Conservation (phyloP, 2,329 filamentous ascomycete genomes). For the Monascus ruber region DNA sequence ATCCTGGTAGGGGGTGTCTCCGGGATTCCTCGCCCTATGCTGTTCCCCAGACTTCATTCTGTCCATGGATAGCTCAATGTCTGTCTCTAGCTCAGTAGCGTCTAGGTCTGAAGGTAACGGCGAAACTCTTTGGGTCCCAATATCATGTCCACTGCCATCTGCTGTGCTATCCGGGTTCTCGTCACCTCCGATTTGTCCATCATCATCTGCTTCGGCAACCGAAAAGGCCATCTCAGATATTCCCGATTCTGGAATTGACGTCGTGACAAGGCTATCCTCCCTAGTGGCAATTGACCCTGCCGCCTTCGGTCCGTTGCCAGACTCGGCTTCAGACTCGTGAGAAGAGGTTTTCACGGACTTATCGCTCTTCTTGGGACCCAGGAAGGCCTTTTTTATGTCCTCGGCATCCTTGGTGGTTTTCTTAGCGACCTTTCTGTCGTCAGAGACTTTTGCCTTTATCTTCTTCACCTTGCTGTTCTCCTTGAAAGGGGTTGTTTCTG, state of each 20-base stretch:
- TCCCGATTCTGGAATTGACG: neutral
- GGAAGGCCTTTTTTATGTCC: neutral
- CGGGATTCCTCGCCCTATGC: slow-evolving; percentile 50
- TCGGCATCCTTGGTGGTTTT: neutral
- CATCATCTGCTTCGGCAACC: slow-evolving; percentile 3
- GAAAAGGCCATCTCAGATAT: slow-evolving; percentile 1
- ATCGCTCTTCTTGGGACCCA: neutral
- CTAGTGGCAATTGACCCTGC: slow-evolving; percentile 3
- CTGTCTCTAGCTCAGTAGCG: slow-evolving; percentile 44
- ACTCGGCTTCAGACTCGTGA: slow-evolving; percentile 15
- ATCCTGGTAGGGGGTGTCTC: slow-evolving; percentile 46
- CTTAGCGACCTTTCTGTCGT: neutral
- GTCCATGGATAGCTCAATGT: slow-evolving; percentile 50
- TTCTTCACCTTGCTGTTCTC: neutral
- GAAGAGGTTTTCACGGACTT: neutral
- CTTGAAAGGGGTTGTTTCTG: neutral
- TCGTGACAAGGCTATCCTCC: neutral
- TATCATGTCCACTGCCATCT: slow-evolving; percentile 4
- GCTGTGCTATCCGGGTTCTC: slow-evolving; percentile 64
- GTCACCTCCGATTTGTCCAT: slow-evolving; percentile 70
- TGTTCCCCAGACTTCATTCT: slow-evolving; percentile 19
- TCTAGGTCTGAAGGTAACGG: slow-evolving; percentile 10
- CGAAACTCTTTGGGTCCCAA: neutral
- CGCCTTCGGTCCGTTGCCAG: slow-evolving; percentile 14
- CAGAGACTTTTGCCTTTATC: neutral